Conservation (phyloP, 2,329 filamentous ascomycete genomes). For the Colletotrichum tanaceti region DNA sequence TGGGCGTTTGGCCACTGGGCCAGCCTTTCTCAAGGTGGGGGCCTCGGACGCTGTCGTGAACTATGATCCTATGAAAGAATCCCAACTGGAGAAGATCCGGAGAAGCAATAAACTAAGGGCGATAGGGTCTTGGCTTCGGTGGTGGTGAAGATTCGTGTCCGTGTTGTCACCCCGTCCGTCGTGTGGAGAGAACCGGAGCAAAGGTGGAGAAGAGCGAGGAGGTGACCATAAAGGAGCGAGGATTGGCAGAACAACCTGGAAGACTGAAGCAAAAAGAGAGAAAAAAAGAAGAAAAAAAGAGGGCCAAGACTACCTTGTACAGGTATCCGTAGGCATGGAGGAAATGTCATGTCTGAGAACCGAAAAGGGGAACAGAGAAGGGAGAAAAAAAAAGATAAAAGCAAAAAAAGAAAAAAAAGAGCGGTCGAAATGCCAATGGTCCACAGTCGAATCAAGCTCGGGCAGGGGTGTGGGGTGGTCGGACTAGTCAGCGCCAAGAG, state of each 20-base stretch:
- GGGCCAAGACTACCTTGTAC: slow-evolving; percentile 1
- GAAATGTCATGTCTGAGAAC: neutral
- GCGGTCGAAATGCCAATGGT: slow-evolving; percentile 6
- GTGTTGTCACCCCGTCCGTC: too few species aligned
- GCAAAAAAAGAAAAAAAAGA: slow-evolving; percentile 1
- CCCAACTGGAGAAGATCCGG: neutral
- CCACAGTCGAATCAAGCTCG: slow-evolving; percentile 38
- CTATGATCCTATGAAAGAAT: neutral
- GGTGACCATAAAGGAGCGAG: neutral
- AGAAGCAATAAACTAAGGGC: slow-evolving; percentile 1
- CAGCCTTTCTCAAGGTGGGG: neutral
- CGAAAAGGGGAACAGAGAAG: too few species aligned
- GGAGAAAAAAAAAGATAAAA: neutral
- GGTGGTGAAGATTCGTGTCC: neutral
- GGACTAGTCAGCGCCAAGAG: slow-evolving; percentile 32
- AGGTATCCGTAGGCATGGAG: too few species aligned
- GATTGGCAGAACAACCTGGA: neutral
- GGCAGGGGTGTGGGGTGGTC: neutral
- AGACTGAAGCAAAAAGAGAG: neutral
- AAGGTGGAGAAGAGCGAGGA: slow-evolving; percentile 6
- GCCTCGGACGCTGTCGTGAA: neutral
- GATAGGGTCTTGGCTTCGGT: slow-evolving; percentile 7
- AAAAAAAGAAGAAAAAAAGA: neutral
- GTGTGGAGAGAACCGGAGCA: slow-evolving; percentile 1
- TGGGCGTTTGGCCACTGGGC: neutral